Evolutionary conservation across 2,329 filamentous ascomycete genomes (phyloP).

Genomic region (Fusarium domesticum): DNA sequence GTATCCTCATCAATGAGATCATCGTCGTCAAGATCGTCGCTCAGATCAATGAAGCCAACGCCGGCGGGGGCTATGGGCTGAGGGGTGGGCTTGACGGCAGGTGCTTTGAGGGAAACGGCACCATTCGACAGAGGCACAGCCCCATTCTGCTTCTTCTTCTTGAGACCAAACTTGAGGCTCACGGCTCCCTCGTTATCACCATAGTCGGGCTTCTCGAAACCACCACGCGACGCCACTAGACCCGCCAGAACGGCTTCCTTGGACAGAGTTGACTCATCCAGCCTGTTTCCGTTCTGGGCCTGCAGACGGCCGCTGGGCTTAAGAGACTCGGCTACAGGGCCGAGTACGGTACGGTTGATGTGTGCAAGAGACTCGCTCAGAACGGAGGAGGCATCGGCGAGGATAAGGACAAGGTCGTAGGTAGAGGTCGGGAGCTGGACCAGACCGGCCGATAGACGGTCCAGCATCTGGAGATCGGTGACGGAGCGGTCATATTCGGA

Average conservation of each 20-base stretch:
- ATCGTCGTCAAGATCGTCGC: constrained; percentile 67
- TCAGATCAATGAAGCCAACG: constrained; percentile 67
- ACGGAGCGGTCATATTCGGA: constrained; percentile 68
- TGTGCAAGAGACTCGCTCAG: constrained; percentile 62
- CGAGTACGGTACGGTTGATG: constrained; percentile 65
- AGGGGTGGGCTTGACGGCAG: constrained; percentile 40
- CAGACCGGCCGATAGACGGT: constrained; percentile 79
- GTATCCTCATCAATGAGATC: constrained; percentile 90
- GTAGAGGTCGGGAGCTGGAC: constrained; percentile 71
- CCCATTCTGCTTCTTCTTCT: constrained; percentile 35
- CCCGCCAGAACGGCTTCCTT: constrained; percentile 84
- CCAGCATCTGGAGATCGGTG: constrained; percentile 96
- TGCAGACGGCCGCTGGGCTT: constrained; percentile 65
- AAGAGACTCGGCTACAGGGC: constrained; percentile 66
- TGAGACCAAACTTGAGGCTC: constrained; percentile 42
- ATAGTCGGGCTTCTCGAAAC: constrained; percentile 71
- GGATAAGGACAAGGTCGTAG: constrained; percentile 82
- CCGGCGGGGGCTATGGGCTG: constrained; percentile 48
- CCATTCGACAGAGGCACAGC: constrained; percentile 19
- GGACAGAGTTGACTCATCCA: constrained; percentile 35
- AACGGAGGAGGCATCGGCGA: constrained; percentile 72
- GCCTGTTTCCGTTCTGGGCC: constrained; percentile 67
- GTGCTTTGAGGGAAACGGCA: constrained; percentile 31
- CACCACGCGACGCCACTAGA: constrained; percentile 60
- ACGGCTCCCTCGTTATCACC: constrained; percentile 57